Evolutionary conservation across 2,329 filamentous ascomycete species (phyloP).

Genomic region (Harringtonia aguacate): DNA sequence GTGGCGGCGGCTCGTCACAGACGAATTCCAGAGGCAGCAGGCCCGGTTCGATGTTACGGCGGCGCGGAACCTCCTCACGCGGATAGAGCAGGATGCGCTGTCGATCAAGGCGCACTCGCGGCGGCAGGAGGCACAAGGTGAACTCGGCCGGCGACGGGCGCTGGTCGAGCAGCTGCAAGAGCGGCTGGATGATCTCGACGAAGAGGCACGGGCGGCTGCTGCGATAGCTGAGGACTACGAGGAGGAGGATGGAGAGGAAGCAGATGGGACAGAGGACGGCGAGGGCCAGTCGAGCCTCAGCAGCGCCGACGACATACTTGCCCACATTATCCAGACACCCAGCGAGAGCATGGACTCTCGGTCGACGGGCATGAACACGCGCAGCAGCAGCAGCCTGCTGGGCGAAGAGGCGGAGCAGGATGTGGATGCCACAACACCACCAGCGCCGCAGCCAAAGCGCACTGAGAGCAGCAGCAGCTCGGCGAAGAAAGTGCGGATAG

Average conservation of each 20-base stretch:
- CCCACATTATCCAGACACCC: conserved; percentile 42
- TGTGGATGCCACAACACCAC: conserved; percentile 29
- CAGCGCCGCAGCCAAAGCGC: conserved; percentile 17
- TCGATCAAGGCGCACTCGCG: conserved; percentile 38
- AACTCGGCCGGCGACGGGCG: conserved; percentile 55
- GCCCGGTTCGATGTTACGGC: conserved; percentile 58
- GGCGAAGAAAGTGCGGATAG: conserved; percentile 7
- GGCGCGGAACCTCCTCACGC: conserved; percentile 57
- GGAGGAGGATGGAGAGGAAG: conserved; percentile 19
- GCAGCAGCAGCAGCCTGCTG: background rate
- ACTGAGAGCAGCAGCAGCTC: background rate
- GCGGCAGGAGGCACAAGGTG: conserved; percentile 49
- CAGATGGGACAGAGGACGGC: conserved; percentile 18
- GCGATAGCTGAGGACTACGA: conserved; percentile 22
- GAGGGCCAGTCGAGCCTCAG: conserved; percentile 13
- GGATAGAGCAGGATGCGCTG: conserved; percentile 58
- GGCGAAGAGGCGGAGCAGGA: background rate
- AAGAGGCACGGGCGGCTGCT: conserved; percentile 33
- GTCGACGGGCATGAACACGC: background rate
- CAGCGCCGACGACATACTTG: conserved; percentile 41
- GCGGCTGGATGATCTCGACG: conserved; percentile 56
- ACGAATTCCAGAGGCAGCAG: conserved; percentile 55
- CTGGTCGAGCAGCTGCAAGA: conserved; percentile 55
- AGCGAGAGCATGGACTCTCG: conserved; percentile 23
- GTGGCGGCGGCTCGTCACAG: conserved; percentile 45